Evolutionary conservation across 805 yeast genomes (phyloP).

Genomic region (Lipomyces sp.): DNA sequence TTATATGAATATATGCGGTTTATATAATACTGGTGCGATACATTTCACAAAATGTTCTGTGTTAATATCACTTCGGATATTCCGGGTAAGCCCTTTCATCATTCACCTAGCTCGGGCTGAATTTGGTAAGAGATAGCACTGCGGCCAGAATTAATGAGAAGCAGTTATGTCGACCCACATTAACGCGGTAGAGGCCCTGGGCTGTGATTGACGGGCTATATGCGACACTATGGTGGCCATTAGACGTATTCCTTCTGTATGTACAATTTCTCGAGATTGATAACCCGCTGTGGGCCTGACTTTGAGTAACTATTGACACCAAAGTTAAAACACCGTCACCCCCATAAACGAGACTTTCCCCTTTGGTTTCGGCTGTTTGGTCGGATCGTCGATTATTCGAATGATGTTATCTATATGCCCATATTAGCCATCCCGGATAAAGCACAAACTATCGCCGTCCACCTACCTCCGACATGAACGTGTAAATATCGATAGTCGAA

Average conservation of each 20-base stretch:
- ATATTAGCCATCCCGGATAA: not conserved
- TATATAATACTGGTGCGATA: not conserved
- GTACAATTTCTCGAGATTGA: not conserved
- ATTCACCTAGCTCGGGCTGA: too few relatives aligned
- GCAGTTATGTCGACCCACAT: not conserved
- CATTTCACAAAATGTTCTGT: not conserved
- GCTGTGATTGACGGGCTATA: too few relatives aligned
- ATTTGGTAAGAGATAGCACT: too few relatives aligned
- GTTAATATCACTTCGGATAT: too few relatives aligned
- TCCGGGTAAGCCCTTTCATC: too few relatives aligned
- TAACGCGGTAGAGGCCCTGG: not conserved
- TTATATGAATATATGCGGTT: too few relatives aligned
- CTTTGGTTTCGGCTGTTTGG: not conserved
- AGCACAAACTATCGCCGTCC: not conserved
- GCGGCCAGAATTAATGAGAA: too few relatives aligned
- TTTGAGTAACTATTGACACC: not conserved
- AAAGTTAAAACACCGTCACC: not conserved
- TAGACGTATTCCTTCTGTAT: too few relatives aligned
- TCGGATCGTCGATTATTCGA: not conserved
- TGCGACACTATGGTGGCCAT: not conserved
- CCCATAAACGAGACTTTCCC: not conserved
- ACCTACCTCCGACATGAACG: conserved; percentile 51
- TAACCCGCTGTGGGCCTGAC: too few relatives aligned
- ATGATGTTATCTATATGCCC: not conserved
- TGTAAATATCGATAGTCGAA: conserved; percentile 68